These are phyloP conservation scores for Cercospora brassicicola DNA, from an alignment of 2,329 filamentous ascomycete genomes.

Conservation along the genomic window DNA sequence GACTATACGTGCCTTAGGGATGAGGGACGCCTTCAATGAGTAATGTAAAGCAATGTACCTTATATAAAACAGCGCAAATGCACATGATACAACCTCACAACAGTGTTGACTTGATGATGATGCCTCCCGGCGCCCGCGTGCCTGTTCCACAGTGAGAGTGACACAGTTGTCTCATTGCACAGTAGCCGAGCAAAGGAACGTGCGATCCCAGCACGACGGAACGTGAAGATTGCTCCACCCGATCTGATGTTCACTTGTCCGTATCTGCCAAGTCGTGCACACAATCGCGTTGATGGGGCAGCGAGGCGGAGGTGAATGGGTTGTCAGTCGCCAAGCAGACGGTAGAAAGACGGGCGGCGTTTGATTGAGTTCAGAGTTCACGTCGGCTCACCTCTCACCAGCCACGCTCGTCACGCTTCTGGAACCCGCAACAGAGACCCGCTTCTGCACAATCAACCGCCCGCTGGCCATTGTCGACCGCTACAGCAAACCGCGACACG, in stretches of 20 bases:
- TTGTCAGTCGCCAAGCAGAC: neutral
- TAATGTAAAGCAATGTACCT: neutral
- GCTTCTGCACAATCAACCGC: neutral
- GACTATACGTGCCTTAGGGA: neutral
- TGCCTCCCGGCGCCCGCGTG: neutral
- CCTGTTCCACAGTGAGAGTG: neutral
- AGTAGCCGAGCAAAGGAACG: neutral
- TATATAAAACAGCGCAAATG: neutral
- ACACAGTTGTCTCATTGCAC: neutral
- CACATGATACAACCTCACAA: neutral
- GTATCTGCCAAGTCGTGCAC: neutral
- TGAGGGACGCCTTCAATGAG: neutral
- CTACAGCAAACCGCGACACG: constrained; percentile 1
- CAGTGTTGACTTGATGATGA: neutral
- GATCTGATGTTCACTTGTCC: neutral
- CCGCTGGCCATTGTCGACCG: neutral
- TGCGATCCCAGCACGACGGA: neutral
- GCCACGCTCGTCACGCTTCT: constrained; percentile 3
- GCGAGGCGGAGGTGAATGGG: neutral
- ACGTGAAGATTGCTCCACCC: neutral
- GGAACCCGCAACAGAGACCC: neutral
- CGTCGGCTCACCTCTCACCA: neutral
- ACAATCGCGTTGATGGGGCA: neutral
- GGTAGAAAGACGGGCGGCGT: neutral
- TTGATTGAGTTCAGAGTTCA: neutral